phyloP scores from a whole-genome alignment of 2,329 filamentous ascomycete genomes.

The Nectriaceae sp. region DNA sequence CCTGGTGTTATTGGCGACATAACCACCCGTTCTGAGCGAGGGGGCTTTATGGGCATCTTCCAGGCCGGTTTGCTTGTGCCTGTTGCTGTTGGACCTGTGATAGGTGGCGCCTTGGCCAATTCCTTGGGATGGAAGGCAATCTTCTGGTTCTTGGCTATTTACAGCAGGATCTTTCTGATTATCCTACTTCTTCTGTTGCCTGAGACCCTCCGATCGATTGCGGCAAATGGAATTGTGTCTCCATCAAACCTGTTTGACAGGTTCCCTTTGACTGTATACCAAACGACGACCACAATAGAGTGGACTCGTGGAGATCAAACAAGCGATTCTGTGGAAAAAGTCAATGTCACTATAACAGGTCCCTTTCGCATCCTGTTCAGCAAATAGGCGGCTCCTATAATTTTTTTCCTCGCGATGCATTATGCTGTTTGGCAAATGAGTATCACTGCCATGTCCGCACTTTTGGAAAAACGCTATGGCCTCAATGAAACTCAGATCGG shows the following conservation, averaged over 20 bases:
- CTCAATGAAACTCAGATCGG: constrained; percentile 48
- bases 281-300: constrained; percentile 28
- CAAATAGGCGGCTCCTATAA: constrained; percentile 44
- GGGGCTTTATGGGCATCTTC: constrained; percentile 30
- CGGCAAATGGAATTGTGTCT: constrained; percentile 42
- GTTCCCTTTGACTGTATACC: constrained; percentile 37
- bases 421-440: constrained; percentile 59
- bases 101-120: constrained; percentile 42
- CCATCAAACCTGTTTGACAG: constrained; percentile 28
- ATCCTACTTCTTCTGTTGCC: constrained; percentile 5
- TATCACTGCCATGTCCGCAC: constrained; percentile 52
- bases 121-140: constrained; percentile 20
- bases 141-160: constrained; percentile 22
- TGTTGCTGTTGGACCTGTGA: constrained; percentile 44
- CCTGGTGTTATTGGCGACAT: constrained; percentile 37
- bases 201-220: constrained; percentile 15
- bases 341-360: constrained; percentile 44
- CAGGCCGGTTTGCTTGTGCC: constrained; percentile 36
- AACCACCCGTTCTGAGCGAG: constrained; percentile 28
- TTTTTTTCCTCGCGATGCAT: constrained; percentile 50
- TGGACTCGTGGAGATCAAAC: constrained; percentile 11
- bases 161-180: constrained; percentile 9
- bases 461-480: constrained; percentile 47
- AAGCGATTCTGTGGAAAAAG: constrained; percentile 13
- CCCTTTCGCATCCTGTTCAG: constrained; percentile 49